Evolutionary conservation across 1,284 basidiomycete genomes (phyloP).

Genomic region (Marasmius tenuissimus): DNA sequence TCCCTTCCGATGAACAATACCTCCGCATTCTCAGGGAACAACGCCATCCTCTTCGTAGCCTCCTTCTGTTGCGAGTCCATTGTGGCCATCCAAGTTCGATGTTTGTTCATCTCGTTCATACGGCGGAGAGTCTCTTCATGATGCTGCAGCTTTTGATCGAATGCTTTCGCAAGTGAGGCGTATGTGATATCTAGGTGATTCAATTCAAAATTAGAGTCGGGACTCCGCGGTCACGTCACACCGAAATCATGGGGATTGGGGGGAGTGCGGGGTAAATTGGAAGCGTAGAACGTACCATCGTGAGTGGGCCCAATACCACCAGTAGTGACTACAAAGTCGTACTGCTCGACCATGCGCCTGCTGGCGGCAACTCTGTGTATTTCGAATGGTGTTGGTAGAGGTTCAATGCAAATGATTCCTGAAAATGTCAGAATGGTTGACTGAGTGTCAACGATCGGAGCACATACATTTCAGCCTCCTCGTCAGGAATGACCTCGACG

Average conservation of each 20-base stretch:
- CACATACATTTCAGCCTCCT: constrained; percentile 86
- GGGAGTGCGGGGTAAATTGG: not conserved
- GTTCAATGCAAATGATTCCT: constrained; percentile 5
- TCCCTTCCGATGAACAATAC: constrained; percentile 72
- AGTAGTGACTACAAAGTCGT: constrained; percentile 87
- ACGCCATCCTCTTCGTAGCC: constrained; percentile 80
- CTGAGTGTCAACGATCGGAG: not conserved
- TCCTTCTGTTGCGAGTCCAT: constrained; percentile 72
- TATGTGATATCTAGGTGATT: constrained; percentile 79
- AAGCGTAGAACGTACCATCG: constrained; percentile 53
- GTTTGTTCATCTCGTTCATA: constrained; percentile 69
- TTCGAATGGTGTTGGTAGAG: not conserved
- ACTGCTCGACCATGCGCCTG: constrained; percentile 74
- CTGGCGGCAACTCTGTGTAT: constrained; percentile 79
- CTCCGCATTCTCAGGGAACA: constrained; percentile 79
- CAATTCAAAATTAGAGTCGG: constrained; percentile 12
- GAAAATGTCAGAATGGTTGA: constrained; percentile 8
- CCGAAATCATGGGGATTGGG: constrained; percentile 4
- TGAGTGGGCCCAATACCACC: constrained; percentile 89
- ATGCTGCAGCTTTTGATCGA: constrained; percentile 73
- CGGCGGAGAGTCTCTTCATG: constrained; percentile 80
- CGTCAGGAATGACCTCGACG: constrained; percentile 91
- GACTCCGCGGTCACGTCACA: not conserved
- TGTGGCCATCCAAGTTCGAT: constrained; percentile 51
- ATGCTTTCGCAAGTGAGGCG: constrained; percentile 82